Evolutionary conservation across 768 basidiomycete genomes (phyloP).

Genomic region (Rubroboletus pulcherrimus): DNA sequence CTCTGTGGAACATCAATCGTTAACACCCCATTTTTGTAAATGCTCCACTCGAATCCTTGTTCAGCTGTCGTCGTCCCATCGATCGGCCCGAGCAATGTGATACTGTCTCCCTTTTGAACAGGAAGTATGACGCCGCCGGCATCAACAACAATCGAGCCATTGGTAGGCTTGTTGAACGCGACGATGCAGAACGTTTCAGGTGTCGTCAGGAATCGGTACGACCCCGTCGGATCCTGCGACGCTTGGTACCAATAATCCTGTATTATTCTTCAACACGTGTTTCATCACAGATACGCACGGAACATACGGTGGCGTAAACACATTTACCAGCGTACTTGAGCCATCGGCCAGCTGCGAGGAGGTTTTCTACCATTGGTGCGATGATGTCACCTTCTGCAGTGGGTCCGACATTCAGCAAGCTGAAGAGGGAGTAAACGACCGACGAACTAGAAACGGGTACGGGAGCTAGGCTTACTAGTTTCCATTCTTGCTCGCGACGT

Average conservation of each 20-base stretch:
- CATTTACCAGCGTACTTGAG: slow-evolving; percentile 47
- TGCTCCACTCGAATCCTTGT: slow-evolving; percentile 29
- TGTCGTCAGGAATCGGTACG: slow-evolving; percentile 47
- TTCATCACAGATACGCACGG: neutral
- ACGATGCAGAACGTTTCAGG: slow-evolving; percentile 50
- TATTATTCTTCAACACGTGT: neutral
- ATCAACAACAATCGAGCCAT: slow-evolving; percentile 34
- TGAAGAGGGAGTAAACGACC: slow-evolving; percentile 13
- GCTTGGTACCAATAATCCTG: slow-evolving; percentile 49
- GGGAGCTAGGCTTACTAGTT: slow-evolving; percentile 43
- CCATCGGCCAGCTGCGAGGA: slow-evolving; percentile 52
- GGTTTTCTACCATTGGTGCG: slow-evolving; percentile 42
- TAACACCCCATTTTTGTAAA: slow-evolving; percentile 29
- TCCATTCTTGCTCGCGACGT: slow-evolving; percentile 60
- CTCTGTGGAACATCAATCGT: slow-evolving; percentile 29
- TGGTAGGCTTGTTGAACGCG: slow-evolving; percentile 36
- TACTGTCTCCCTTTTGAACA: slow-evolving; percentile 39
- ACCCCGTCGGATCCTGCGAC: slow-evolving; percentile 35
- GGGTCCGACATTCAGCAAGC: slow-evolving; percentile 52
- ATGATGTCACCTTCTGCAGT: slow-evolving; percentile 54
- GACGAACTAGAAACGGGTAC: neutral
- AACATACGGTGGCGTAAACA: slow-evolving; percentile 49
- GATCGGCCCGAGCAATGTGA: slow-evolving; percentile 39
- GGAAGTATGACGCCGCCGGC: slow-evolving; percentile 38
- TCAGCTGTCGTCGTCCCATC: neutral